Conservation (phyloP, 225 moss, liverwort and hornwort species). For the Physcomitrellopsis africana region DNA sequence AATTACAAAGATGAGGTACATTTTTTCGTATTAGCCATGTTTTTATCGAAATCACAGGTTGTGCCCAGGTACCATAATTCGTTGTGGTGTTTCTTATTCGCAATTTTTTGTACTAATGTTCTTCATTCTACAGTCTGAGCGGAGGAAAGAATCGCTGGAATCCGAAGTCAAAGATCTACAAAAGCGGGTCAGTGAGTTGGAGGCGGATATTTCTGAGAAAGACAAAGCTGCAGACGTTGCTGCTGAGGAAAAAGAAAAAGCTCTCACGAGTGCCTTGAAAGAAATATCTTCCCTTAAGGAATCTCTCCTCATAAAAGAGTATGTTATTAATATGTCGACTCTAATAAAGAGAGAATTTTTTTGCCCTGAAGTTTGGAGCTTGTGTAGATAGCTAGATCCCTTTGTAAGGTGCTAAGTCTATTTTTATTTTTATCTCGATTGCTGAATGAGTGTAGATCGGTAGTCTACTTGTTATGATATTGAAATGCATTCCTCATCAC, state of each 20-base stretch:
- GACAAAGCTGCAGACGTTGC: constrained; percentile 59
- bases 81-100: constrained; percentile 7
- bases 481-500: not conserved
- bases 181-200: constrained; percentile 61
- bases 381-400: not conserved
- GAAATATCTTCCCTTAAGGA: constrained; percentile 68
- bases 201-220: constrained; percentile 64
- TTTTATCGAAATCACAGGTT: not conserved
- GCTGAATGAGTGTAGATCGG: not conserved
- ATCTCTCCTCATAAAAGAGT: constrained; percentile 58
- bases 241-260: constrained; percentile 64
- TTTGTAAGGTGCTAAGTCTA: not conserved
- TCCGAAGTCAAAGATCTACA: constrained; percentile 65
- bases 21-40: not conserved
- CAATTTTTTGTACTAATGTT: constrained; percentile 14
- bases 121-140: constrained; percentile 66
- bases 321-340: constrained; percentile 18
- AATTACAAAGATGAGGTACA: constrained; percentile 80
- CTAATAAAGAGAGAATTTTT: not conserved
- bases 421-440: constrained; percentile 2
- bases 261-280: constrained; percentile 55
- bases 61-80: not conserved
- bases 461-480: not conserved
- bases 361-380: not conserved
- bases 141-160: constrained; percentile 75